phyloP scores from a whole-genome alignment of 2,329 filamentous ascomycete genomes.

The Acephala macrosclerotiorum region DNA sequence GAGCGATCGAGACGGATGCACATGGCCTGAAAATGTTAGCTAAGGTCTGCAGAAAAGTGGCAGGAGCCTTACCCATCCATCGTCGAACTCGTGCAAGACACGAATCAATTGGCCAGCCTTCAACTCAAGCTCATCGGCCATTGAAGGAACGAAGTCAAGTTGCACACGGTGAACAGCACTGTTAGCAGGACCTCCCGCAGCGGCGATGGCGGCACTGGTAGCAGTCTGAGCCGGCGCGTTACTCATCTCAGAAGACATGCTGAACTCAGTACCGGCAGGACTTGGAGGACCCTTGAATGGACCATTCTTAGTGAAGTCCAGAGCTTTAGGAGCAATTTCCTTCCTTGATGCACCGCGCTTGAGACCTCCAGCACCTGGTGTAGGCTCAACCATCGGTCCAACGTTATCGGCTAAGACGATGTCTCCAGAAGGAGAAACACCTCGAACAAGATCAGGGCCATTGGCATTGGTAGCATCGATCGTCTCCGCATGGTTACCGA shows the following conservation, averaged over 20 bases:
- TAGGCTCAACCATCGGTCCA: slow-evolving; percentile 3
- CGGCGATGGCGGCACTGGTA: slow-evolving; percentile 66
- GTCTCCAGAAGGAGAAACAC: slow-evolving; percentile 47
- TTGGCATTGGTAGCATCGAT: slow-evolving; percentile 51
- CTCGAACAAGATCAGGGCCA: slow-evolving; percentile 51
- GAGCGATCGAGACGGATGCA: slow-evolving; percentile 91
- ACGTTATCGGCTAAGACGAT: slow-evolving; percentile 32
- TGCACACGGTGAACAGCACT: slow-evolving; percentile 88
- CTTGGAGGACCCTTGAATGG: slow-evolving; percentile 56
- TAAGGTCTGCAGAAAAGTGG: slow-evolving; percentile 9
- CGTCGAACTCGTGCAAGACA: slow-evolving; percentile 94
- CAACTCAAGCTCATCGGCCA: slow-evolving; percentile 90
- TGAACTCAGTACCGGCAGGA: slow-evolving; percentile 70
- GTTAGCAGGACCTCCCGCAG: slow-evolving; percentile 64
- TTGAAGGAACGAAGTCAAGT: slow-evolving; percentile 90
- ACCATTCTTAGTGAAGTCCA: slow-evolving; percentile 59
- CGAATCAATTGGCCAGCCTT: slow-evolving; percentile 84
- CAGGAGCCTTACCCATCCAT: slow-evolving; percentile 82
- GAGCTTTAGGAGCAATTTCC: slow-evolving; percentile 56
- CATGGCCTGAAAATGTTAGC: slow-evolving; percentile 70
- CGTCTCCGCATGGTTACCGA: slow-evolving; percentile 66
- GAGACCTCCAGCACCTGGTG: slow-evolving; percentile 45
- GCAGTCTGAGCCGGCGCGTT: slow-evolving; percentile 50
- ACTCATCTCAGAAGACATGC: slow-evolving; percentile 60
- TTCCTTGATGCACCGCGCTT: slow-evolving; percentile 64